Conservation (phyloP, 768 basidiomycete genomes). For the Pleurotus salmoneostramineus region DNA sequence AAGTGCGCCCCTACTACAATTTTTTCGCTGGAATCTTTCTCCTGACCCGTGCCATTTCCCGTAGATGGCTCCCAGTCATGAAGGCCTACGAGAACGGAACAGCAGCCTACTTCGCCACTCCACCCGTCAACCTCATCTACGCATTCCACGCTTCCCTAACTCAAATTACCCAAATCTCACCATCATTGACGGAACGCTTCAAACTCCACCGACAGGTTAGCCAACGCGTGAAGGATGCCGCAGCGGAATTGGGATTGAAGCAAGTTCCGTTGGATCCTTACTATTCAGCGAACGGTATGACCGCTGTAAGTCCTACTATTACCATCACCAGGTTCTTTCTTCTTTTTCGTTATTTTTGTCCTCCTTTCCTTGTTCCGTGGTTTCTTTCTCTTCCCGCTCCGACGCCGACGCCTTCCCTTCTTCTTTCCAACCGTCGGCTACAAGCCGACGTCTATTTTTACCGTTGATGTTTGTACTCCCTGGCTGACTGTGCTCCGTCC, state of each 20-base stretch:
- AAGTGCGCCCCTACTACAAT: constrained; percentile 39
- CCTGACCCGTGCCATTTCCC: no score
- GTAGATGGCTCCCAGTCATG: constrained; percentile 92
- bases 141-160: constrained; percentile 82
- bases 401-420: background rate
- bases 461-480: background rate
- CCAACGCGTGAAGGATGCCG: constrained; percentile 63
- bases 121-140: constrained; percentile 92
- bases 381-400: background rate
- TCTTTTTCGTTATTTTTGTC: background rate
- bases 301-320: constrained; percentile 50
- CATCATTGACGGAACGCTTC: constrained; percentile 78
- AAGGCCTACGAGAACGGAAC: constrained; percentile 80
- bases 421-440: background rate
- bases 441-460: background rate
- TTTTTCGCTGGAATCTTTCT: background rate
- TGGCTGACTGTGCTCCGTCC: background rate
- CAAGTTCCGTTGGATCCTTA: constrained; percentile 61
- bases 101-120: constrained; percentile 91
- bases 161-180: constrained; percentile 57
- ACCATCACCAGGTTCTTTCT: background rate
- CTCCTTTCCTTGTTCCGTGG: background rate
- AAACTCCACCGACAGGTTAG: constrained; percentile 67
- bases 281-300: constrained; percentile 91
- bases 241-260: constrained; percentile 64